These are phyloP conservation scores for Ambrosia artemisiifolia DNA, from an alignment of 129 eudicot genomes.

Conservation along the genomic window DNA sequence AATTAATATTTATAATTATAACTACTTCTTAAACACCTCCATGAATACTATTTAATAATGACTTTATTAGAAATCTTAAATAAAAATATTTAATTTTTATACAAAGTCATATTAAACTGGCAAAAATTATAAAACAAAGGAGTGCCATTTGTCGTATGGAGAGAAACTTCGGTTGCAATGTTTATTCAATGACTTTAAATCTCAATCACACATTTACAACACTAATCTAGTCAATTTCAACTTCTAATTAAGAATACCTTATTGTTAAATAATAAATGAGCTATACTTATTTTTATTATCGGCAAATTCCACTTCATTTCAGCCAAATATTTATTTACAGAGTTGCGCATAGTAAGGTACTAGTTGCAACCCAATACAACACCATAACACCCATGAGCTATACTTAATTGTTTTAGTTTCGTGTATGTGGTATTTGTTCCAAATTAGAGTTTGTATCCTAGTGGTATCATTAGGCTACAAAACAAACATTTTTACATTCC, in stretches of 20 bases:
- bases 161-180: neutral
- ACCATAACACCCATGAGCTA: too few relatives aligned
- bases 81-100: neutral
- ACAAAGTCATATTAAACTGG: neutral
- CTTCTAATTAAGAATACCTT: neutral
- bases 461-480: too few relatives aligned
- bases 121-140: neutral
- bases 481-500: too few relatives aligned
- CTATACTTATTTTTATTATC: too few relatives aligned
- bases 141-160: conserved; percentile 21
- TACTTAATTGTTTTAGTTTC: too few relatives aligned
- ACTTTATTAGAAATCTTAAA: neutral
- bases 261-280: too few relatives aligned
- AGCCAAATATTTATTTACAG: too few relatives aligned
- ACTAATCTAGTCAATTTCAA: conserved; percentile 3
- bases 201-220: neutral
- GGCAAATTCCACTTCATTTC: too few relatives aligned
- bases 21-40: neutral
- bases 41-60: neutral
- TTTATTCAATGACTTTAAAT: conserved; percentile 16
- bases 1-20: neutral
- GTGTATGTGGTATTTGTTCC: too few relatives aligned
- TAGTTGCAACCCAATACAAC: too few relatives aligned
- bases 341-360: too few relatives aligned
- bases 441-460: too few relatives aligned